Percentiles rank a stretch among this genome's conserved stretches.
These are phyloP conservation scores for Cynara cardunculus DNA, from an alignment of 129 eudicot genomes.

Conservation along the genomic window DNA sequence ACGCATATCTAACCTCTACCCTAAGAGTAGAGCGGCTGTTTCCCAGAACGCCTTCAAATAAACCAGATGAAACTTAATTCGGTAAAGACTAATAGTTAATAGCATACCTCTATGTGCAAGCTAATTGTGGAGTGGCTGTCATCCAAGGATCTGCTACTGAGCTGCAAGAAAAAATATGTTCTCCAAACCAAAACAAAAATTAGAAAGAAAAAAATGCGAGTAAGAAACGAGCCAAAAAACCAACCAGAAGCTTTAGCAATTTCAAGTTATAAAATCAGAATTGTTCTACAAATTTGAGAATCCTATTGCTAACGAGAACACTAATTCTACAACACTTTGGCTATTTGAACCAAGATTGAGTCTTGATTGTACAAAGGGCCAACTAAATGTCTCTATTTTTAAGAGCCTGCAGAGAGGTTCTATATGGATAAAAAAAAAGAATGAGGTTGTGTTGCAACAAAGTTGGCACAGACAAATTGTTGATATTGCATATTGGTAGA, in stretches of 20 bases:
- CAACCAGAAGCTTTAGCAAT: neutral
- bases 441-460: slow-evolving; percentile 37
- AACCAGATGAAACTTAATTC: neutral
- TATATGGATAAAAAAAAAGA: slow-evolving; percentile 10
- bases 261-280: slow-evolving; percentile 11
- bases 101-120: neutral
- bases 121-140: neutral
- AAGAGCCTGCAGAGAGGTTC: neutral
- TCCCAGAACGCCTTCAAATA: neutral
- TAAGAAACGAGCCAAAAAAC: neutral
- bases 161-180: neutral
- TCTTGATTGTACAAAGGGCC: slow-evolving; percentile 31
- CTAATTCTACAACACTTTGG: slow-evolving; percentile 31
- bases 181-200: neutral
- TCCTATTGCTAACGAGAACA: slow-evolving; percentile 12
- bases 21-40: neutral
- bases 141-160: neutral
- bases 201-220: neutral
- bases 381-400: slow-evolving; percentile 9
- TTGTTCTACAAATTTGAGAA: slow-evolving; percentile 15
- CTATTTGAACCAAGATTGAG: slow-evolving; percentile 22
- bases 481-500: neutral
- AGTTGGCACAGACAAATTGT: slow-evolving; percentile 21
- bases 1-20: neutral
- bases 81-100: neutral